Percentiles rank a stretch among this genome's conserved stretches.
Conservation (phyloP, 805 yeast species). For the Candida silvatica region DNA sequence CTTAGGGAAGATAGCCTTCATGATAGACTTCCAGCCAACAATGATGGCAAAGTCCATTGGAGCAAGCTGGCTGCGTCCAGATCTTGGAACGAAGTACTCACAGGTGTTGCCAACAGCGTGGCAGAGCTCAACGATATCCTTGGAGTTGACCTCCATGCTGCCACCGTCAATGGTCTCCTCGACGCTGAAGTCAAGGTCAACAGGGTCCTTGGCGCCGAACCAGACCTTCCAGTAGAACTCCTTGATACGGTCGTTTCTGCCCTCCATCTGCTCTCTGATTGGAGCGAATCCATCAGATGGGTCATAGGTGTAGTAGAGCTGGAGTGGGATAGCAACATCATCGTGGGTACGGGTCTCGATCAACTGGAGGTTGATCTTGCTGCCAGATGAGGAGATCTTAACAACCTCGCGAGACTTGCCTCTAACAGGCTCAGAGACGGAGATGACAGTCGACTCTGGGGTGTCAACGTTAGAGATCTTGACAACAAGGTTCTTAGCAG, state of each 20-base stretch:
- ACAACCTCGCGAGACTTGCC: slow-evolving; percentile 65
- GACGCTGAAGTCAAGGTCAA: slow-evolving; percentile 66
- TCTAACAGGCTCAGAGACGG: slow-evolving; percentile 62
- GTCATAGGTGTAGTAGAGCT: slow-evolving; percentile 69
- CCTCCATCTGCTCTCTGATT: slow-evolving; percentile 80
- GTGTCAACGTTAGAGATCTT: slow-evolving; percentile 48
- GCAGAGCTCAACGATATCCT: slow-evolving; percentile 83
- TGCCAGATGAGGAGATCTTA: slow-evolving; percentile 42
- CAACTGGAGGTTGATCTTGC: slow-evolving; percentile 59
- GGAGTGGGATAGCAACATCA: slow-evolving; percentile 62
- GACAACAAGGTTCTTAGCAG: slow-evolving; percentile 50
- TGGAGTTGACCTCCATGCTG: slow-evolving; percentile 56
- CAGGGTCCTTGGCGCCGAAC: slow-evolving; percentile 61
- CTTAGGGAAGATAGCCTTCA: slow-evolving; percentile 96
- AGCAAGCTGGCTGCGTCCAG: slow-evolving; percentile 77
- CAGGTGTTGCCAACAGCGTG: slow-evolving; percentile 96
- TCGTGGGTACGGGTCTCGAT: slow-evolving; percentile 87
- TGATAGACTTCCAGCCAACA: slow-evolving; percentile 96
- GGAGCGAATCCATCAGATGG: slow-evolving; percentile 95
- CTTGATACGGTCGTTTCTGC: slow-evolving; percentile 88
- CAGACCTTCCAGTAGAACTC: slow-evolving; percentile 96
- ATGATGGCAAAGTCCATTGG: slow-evolving; percentile 99
- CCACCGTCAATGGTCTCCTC: slow-evolving; percentile 64
- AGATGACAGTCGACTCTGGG: slow-evolving; percentile 48
- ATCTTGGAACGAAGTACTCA: slow-evolving; percentile 88